These are phyloP conservation scores for Cadophora gregata DNA, from an alignment of 2,329 filamentous ascomycete genomes.

Conservation along the genomic window DNA sequence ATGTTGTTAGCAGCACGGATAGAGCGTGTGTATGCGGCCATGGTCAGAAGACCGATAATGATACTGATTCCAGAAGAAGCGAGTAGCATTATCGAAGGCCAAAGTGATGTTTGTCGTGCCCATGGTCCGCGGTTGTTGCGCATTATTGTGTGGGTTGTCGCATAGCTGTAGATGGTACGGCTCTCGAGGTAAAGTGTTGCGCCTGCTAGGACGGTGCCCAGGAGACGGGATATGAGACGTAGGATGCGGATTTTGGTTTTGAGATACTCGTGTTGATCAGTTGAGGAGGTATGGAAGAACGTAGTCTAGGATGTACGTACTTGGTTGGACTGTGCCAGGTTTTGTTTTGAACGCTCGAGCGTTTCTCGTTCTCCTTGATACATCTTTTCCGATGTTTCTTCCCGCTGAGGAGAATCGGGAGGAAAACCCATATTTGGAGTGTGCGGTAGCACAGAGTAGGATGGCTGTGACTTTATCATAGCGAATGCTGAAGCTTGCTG, in stretches of 20 bases:
- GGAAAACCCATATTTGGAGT: not conserved
- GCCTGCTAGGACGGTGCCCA: slow-evolving; percentile 23
- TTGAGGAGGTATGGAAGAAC: not conserved
- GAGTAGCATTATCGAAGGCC: not conserved
- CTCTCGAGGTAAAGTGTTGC: slow-evolving; percentile 26
- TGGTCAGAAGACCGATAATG: not conserved
- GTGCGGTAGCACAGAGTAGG: not conserved
- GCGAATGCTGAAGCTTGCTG: not conserved
- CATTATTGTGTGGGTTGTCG: slow-evolving; percentile 20
- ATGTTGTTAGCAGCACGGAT: not conserved
- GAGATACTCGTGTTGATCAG: slow-evolving; percentile 7
- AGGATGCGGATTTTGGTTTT: slow-evolving; percentile 27
- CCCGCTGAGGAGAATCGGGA: not conserved
- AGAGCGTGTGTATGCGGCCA: not conserved
- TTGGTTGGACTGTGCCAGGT: not conserved
- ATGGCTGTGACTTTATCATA: not conserved
- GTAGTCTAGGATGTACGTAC: not conserved
- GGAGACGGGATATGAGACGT: slow-evolving; percentile 23
- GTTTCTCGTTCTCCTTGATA: not conserved
- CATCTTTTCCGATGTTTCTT: not conserved
- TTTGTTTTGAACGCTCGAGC: not conserved
- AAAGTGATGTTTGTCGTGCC: slow-evolving; percentile 22
- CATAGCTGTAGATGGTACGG: slow-evolving; percentile 24
- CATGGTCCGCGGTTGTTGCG: slow-evolving; percentile 28
- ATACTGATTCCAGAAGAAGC: not conserved